Evolutionary conservation across 2,329 filamentous ascomycete species (phyloP).

Genomic region (Coniochaeta ligniaria): DNA sequence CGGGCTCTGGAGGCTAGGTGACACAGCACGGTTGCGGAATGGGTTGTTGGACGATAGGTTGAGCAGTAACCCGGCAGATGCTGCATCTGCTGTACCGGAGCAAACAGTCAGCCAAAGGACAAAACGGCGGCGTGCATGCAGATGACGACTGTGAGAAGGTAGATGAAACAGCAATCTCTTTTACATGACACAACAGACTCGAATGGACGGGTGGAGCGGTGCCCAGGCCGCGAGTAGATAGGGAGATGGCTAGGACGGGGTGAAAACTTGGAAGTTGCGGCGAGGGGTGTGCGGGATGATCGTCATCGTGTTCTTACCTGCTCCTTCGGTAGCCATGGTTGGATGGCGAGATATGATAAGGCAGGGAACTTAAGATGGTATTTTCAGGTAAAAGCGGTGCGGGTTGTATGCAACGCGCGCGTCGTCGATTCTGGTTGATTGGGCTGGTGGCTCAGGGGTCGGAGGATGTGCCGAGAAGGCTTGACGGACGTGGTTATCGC

Average conservation of each 20-base stretch:
- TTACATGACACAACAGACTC: constrained; percentile 36
- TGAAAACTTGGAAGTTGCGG: constrained; percentile 2
- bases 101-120: constrained; percentile 11
- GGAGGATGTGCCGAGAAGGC: background rate
- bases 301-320: constrained; percentile 6
- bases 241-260: background rate
- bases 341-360: background rate
- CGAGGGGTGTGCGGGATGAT: background rate
- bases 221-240: constrained; percentile 2
- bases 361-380: background rate
- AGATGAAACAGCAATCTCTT: constrained; percentile 39
- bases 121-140: constrained; percentile 27
- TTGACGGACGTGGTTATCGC: background rate
- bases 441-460: background rate
- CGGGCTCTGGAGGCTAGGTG: constrained; percentile 35
- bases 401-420: background rate
- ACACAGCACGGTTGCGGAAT: constrained; percentile 65
- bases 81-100: constrained; percentile 29
- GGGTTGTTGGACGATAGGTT: constrained; percentile 78
- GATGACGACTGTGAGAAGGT: constrained; percentile 33
- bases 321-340: background rate
- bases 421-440: background rate
- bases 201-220: constrained; percentile 28
- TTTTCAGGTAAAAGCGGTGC: background rate
- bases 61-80: constrained; percentile 49